Conservation (phyloP, 2,329 filamentous ascomycete genomes). For the Alternaria burnsii region DNA sequence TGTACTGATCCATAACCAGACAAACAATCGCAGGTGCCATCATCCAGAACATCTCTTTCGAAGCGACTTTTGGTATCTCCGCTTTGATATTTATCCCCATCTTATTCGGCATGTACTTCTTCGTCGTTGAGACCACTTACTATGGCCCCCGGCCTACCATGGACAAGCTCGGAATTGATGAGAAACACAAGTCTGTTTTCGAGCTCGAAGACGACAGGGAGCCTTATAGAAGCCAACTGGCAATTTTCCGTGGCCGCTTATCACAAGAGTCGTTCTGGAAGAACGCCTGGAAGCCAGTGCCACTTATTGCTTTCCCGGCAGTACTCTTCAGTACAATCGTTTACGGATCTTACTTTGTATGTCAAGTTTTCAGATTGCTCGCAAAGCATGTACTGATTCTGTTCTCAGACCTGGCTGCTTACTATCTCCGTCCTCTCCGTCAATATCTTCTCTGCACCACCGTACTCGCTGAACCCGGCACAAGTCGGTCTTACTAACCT, state of each 20-base stretch:
- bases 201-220: conserved; percentile 31
- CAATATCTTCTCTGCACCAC: conserved; percentile 81
- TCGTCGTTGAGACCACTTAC: conserved; percentile 57
- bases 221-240: conserved; percentile 34
- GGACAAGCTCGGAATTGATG: conserved; percentile 30
- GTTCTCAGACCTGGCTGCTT: conserved; percentile 73
- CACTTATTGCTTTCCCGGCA: conserved; percentile 82
- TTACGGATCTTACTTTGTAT: conserved; percentile 79
- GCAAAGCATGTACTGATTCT: not conserved
- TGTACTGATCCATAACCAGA: conserved; percentile 27
- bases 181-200: conserved; percentile 34
- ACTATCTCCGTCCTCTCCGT: conserved; percentile 88
- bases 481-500: conserved; percentile 79
- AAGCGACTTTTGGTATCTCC: conserved; percentile 55
- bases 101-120: conserved; percentile 54
- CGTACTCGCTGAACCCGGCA: conserved; percentile 82
- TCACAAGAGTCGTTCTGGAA: conserved; percentile 46
- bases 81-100: conserved; percentile 55
- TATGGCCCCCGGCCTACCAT: conserved; percentile 29
- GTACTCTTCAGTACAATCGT: conserved; percentile 83
- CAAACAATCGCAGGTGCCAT: conserved; percentile 57
- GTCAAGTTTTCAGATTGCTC: not conserved
- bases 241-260: conserved; percentile 42
- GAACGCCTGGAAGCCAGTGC: conserved; percentile 67
- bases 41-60: conserved; percentile 51